Conservation (phyloP, 2,329 filamentous ascomycete genomes). For the Nothophaeocryptopus gaeumannii region DNA sequence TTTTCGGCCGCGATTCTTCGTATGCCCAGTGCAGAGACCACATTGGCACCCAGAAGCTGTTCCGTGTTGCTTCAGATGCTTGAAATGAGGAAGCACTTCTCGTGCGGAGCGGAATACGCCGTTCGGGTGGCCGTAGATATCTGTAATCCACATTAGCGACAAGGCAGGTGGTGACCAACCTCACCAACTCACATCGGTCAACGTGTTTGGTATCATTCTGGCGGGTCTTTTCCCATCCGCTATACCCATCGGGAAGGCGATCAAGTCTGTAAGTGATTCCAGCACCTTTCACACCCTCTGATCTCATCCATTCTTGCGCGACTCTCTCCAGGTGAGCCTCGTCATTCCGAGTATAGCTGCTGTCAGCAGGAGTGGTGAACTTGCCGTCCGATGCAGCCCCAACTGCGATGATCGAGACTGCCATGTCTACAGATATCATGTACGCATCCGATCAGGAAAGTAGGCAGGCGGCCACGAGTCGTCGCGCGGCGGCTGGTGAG, state of each 20-base stretch:
- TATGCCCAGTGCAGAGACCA: constrained; percentile 42
- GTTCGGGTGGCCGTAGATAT: constrained; percentile 57
- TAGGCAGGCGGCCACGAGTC: too few species aligned
- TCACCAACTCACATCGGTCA: constrained; percentile 44
- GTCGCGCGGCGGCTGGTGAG: too few species aligned
- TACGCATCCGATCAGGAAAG: too few species aligned
- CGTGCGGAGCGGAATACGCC: constrained; percentile 54
- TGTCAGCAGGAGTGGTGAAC: neutral
- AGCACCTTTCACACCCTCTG: constrained; percentile 9
- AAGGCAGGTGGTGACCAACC: neutral
- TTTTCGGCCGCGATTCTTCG: constrained; percentile 10
- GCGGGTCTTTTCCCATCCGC: constrained; percentile 45
- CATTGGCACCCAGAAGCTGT: constrained; percentile 49
- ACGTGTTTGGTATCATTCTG: constrained; percentile 32
- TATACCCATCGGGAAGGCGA: constrained; percentile 54
- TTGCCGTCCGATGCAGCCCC: constrained; percentile 18
- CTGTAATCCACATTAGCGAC: neutral
- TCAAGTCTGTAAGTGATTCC: constrained; percentile 49
- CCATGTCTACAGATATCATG: too few species aligned
- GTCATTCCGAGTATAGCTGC: constrained; percentile 24
- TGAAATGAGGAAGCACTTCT: constrained; percentile 57
- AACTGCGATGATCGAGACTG: constrained; percentile 8
- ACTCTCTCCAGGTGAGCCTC: constrained; percentile 27
- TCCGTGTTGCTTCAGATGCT: constrained; percentile 51
- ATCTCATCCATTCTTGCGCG: constrained; percentile 29